Conservation (phyloP, 1,139 yeast genomes). For the Candida dubliniensis region DNA sequence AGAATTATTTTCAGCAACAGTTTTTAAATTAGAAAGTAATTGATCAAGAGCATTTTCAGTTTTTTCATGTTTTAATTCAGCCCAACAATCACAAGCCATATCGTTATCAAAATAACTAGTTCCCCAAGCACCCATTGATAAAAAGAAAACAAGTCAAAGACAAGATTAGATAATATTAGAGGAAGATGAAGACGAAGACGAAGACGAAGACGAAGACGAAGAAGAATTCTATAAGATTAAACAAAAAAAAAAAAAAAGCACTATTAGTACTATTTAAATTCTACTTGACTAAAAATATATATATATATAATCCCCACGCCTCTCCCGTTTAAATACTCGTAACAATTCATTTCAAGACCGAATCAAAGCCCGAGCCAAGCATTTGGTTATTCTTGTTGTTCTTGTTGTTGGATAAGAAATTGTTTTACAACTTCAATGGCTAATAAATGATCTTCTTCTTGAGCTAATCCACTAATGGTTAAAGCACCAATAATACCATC, state of each 20-base stretch:
- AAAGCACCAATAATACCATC: slow-evolving; percentile 54
- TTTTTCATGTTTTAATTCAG: neutral
- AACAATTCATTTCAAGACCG: neutral
- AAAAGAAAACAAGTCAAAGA: no score
- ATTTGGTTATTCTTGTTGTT: neutral
- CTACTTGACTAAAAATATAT: no score
- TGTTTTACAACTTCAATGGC: slow-evolving; percentile 25
- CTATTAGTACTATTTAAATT: no score
- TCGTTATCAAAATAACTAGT: slow-evolving; percentile 18
- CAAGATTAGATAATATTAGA: neutral
- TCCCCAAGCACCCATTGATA: slow-evolving; percentile 20
- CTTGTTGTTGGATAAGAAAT: no score
- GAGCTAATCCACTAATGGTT: slow-evolving; percentile 60
- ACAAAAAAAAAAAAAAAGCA: no score
- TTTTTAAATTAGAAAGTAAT: slow-evolving; percentile 5
- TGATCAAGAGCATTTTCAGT: slow-evolving; percentile 9
- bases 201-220: neutral
- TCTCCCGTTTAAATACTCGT: no score
- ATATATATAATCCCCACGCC: no score
- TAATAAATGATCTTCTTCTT: slow-evolving; percentile 46
- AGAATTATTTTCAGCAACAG: neutral
- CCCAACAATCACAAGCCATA: slow-evolving; percentile 14
- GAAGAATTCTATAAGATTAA: no score
- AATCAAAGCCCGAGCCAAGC: neutral
- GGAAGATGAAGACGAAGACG: neutral